A percentile compares a stretch with the other conserved stretches of the same genome.
Conservation (phyloP, 352 stramenopile genomes). For the Aphanomyces cochlioides region DNA sequence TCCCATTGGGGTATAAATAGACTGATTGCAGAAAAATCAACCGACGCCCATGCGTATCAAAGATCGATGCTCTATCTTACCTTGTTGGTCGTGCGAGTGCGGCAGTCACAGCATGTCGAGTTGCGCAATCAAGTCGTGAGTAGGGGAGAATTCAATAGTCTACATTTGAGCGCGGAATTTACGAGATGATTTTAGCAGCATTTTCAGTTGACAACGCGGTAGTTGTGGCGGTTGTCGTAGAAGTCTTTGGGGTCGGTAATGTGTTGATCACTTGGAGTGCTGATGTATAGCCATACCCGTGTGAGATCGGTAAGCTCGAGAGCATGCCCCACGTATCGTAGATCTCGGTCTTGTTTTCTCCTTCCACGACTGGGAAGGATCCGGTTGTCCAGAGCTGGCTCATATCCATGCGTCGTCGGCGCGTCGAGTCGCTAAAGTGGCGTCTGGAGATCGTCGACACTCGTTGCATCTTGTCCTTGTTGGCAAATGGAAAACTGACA, state of each 20-base stretch:
- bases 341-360: not conserved
- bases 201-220: not conserved
- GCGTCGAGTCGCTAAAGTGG: not conserved
- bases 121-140: no score
- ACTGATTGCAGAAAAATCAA: no score
- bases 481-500: no score
- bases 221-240: not conserved
- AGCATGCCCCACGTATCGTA: constrained; percentile 3
- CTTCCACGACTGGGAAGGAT: not conserved
- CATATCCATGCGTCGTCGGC: not conserved
- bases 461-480: no score
- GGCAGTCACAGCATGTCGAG: no score
- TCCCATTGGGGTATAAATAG: no score
- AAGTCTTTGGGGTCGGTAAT: not conserved
- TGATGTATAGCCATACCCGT: not conserved
- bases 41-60: no score
- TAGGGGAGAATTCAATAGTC: no score
- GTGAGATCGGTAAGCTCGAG: not conserved
- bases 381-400: not conserved
- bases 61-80: no score
- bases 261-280: not conserved
- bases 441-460: not conserved
- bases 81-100: no score
- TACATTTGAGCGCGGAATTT: no score
- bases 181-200: no score